Conservation (phyloP, 495 filamentous ascomycete genomes). For the Lichenothelia convexa region DNA sequence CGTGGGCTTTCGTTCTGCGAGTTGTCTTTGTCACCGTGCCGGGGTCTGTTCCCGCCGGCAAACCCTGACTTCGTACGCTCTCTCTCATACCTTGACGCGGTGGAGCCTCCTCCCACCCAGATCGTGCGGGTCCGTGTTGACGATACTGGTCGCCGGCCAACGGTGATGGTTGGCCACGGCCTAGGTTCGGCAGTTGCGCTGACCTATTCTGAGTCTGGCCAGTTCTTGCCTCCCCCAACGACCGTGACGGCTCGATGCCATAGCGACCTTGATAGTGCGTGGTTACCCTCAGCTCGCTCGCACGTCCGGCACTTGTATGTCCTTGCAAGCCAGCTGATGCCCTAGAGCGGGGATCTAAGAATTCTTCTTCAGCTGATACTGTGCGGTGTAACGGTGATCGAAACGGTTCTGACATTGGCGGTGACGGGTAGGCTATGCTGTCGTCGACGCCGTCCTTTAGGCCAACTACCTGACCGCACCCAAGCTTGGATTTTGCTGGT, state of each 20-base stretch:
- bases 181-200: no score
- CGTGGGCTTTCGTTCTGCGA: slow-evolving; percentile 82
- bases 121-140: slow-evolving; percentile 5
- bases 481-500: no score
- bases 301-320: background rate
- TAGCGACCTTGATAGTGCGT: background rate
- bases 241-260: background rate
- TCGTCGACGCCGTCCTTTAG: no score
- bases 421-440: slow-evolving; percentile 17
- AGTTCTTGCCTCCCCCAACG: no score
- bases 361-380: background rate
- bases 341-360: background rate
- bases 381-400: slow-evolving; percentile 10
- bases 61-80: background rate
- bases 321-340: background rate
- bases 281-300: background rate
- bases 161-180: background rate
- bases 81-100: slow-evolving; percentile 6
- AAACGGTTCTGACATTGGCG: slow-evolving; percentile 25
- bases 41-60: background rate
- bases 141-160: background rate
- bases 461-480: no score
- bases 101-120: background rate
- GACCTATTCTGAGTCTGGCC: no score
- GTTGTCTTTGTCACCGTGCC: slow-evolving; percentile 34